phyloP scores from a whole-genome alignment of 2,329 filamentous ascomycete species.

The Coniochaeta sp. region DNA sequence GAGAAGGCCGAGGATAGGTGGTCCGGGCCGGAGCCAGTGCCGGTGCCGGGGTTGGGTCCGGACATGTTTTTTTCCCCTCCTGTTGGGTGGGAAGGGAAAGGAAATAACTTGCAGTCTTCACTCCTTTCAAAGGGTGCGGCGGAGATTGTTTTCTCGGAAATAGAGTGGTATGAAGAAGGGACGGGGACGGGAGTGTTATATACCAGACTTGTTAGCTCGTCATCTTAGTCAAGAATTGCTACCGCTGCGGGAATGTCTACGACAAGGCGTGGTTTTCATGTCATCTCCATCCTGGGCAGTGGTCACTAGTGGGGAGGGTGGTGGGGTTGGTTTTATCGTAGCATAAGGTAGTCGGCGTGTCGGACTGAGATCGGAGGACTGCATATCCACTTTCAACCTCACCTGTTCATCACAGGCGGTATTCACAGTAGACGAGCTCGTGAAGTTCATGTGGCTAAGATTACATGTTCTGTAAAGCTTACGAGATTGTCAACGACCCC shows the following conservation, averaged over 20 bases:
- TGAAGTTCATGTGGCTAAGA: too few species aligned
- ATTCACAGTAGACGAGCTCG: too few species aligned
- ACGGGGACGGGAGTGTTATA: not conserved
- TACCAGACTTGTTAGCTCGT: not conserved
- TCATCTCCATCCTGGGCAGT: not conserved
- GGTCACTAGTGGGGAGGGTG: not conserved
- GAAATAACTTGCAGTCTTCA: not conserved
- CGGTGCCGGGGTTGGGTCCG: not conserved
- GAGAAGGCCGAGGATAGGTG: constrained; percentile 21
- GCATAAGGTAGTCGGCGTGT: not conserved
- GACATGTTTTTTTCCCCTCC: not conserved
- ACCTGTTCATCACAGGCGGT: not conserved
- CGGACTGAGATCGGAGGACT: not conserved
- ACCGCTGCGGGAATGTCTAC: not conserved
- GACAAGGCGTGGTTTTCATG: not conserved
- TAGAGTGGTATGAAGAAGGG: not conserved
- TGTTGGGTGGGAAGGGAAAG: not conserved
- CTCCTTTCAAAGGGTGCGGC: not conserved
- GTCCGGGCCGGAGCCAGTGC: constrained; percentile 10
- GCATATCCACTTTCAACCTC: not conserved
- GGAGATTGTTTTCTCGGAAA: not conserved
- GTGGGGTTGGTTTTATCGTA: not conserved
- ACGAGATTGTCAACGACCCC: too few species aligned
- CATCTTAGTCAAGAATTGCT: not conserved
- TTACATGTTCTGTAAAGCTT: too few species aligned